These are phyloP conservation scores for Penicillium diatomitis DNA, from an alignment of 495 filamentous ascomycete species.

Conservation along the genomic window DNA sequence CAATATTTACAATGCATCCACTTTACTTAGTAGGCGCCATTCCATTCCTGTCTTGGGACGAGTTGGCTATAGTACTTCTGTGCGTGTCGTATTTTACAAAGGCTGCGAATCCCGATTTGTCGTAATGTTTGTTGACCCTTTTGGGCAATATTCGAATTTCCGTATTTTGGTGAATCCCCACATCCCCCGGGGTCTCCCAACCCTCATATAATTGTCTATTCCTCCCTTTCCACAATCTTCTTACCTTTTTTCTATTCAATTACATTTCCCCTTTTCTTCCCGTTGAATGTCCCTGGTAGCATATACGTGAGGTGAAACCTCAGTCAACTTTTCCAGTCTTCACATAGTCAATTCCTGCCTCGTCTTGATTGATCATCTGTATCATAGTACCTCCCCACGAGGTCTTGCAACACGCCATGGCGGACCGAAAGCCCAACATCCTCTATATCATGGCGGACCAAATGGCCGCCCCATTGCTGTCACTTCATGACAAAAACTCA, in stretches of 20 bases:
- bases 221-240: not conserved
- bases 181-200: not conserved
- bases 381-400: not conserved
- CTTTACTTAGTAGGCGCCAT: no score
- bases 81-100: no score
- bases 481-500: conserved; percentile 71
- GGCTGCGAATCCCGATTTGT: no score
- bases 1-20: no score
- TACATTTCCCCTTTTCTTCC: conserved; percentile 4
- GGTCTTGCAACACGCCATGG: conserved; percentile 21
- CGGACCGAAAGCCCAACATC: conserved; percentile 55
- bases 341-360: not conserved
- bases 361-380: conserved; percentile 1
- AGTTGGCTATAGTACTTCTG: no score
- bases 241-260: conserved; percentile 6
- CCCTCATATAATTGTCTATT: conserved; percentile 1
- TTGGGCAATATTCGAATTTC: no score
- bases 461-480: conserved; percentile 74
- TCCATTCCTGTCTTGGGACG: no score
- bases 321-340: not conserved
- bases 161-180: not conserved
- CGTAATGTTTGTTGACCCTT: no score
- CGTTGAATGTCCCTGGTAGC: no score
- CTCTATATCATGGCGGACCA: conserved; percentile 91
- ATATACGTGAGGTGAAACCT: not conserved